Evolutionary conservation across 2,329 filamentous ascomycete genomes (phyloP).

Genomic region (Fusarium secorum): DNA sequence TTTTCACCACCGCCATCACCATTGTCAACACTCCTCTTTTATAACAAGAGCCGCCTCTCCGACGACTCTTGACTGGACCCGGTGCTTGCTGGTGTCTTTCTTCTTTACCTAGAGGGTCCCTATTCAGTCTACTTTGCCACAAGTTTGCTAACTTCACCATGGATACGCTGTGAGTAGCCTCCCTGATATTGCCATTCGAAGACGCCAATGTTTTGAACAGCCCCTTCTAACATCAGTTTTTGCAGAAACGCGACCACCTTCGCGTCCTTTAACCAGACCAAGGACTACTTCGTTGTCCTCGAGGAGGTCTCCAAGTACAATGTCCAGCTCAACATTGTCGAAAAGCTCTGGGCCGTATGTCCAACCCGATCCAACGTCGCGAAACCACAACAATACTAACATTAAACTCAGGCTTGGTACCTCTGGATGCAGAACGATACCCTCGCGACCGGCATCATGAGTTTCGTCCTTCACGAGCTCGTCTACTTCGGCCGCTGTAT

Average conservation of each 20-base stretch:
- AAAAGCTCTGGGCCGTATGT: constrained; percentile 87
- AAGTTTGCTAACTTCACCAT: constrained; percentile 24
- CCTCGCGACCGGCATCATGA: constrained; percentile 96
- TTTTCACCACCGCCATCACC: constrained; percentile 37
- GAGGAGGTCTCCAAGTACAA: constrained; percentile 76
- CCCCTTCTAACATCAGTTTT: constrained; percentile 24
- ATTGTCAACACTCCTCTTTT: constrained; percentile 27
- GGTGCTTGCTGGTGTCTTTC: constrained; percentile 33
- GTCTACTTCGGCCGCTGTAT: constrained; percentile 93
- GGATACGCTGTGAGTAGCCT: constrained; percentile 39
- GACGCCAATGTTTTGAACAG: constrained; percentile 18
- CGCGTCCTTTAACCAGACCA: constrained; percentile 57
- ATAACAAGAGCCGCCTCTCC: constrained; percentile 25
- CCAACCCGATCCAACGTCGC: constrained; percentile 10
- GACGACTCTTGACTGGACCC: constrained; percentile 34
- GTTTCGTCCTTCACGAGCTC: constrained; percentile 91
- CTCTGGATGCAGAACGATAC: constrained; percentile 98
- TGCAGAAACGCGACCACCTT: constrained; percentile 63
- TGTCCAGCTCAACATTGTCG: constrained; percentile 83
- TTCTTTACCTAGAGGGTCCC: not conserved
- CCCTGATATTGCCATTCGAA: constrained; percentile 24
- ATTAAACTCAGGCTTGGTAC: constrained; percentile 78
- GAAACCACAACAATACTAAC: constrained; percentile 28
- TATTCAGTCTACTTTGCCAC: constrained; percentile 15
- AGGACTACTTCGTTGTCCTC: constrained; percentile 65